Percentiles rank a stretch among this genome's conserved stretches.
Conservation (phyloP, 768 basidiomycete species). For the Mycena indigotica region DNA sequence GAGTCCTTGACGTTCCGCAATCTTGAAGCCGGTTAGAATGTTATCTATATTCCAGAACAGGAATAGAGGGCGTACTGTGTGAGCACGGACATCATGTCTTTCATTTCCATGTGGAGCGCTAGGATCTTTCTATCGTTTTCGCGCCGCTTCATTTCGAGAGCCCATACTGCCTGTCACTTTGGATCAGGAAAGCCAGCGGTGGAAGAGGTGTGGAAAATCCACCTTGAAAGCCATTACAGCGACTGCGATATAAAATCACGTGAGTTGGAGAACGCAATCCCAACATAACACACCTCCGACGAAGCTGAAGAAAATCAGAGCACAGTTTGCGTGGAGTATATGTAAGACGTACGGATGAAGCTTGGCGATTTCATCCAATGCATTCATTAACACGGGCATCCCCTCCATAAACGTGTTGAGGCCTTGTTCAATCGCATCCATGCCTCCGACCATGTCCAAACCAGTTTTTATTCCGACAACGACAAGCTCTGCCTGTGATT, state of each 20-base stretch:
- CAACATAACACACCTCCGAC: conserved; percentile 26
- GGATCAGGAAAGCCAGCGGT: conserved; percentile 25
- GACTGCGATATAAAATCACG: too few relatives aligned
- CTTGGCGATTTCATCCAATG: conserved; percentile 29
- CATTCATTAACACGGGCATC: conserved; percentile 23
- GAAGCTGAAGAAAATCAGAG: conserved; percentile 16
- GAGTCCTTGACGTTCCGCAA: conserved; percentile 24
- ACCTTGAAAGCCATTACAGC: conserved; percentile 27
- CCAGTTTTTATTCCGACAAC: conserved; percentile 10
- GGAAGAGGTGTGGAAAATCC: conserved; percentile 9
- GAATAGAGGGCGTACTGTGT: conserved; percentile 29
- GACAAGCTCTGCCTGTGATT: conserved; percentile 2
- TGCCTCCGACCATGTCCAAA: conserved; percentile 14
- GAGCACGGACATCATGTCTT: conserved; percentile 39
- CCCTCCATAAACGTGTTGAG: conserved; percentile 18
- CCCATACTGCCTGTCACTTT: conserved; percentile 37
- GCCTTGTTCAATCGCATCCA: conserved; percentile 18
- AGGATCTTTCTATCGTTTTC: conserved; percentile 43
- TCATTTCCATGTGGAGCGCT: conserved; percentile 39
- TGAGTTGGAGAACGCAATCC: too few relatives aligned
- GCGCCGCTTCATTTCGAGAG: conserved; percentile 40
- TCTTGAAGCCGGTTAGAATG: conserved; percentile 13
- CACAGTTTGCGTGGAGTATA: too few relatives aligned
- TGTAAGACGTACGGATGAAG: conserved; percentile 30
- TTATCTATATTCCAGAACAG: neutral